Evolutionary conservation across 768 basidiomycete genomes (phyloP).

Genomic region (Gyrodon lividus): DNA sequence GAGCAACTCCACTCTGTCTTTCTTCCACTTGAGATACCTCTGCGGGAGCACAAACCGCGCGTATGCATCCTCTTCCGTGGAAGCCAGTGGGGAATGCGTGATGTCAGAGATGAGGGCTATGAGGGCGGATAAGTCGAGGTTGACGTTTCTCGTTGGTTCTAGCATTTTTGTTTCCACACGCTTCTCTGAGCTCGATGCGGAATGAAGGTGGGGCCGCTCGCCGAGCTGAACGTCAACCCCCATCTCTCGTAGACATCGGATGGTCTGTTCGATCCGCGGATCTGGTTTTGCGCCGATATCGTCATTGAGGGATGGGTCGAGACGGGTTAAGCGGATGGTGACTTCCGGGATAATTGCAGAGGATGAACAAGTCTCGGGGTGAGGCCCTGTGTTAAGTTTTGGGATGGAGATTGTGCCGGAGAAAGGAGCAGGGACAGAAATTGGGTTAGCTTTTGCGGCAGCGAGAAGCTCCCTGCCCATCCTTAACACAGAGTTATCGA

Average conservation of each 20-base stretch:
- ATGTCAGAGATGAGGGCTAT: conserved; percentile 84
- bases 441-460: conserved; percentile 59
- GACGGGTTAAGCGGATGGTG: conserved; percentile 67
- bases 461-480: conserved; percentile 68
- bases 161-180: conserved; percentile 17
- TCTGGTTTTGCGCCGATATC: conserved; percentile 36
- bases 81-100: conserved; percentile 69
- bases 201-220: conserved; percentile 38
- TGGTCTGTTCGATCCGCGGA: conserved; percentile 59
- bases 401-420: conserved; percentile 15
- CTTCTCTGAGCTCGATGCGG: neutral
- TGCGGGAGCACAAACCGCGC: conserved; percentile 61
- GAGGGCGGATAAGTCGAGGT: conserved; percentile 81
- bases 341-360: conserved; percentile 41
- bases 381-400: neutral
- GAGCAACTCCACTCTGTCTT: conserved; percentile 17
- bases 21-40: conserved; percentile 62
- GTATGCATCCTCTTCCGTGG: conserved; percentile 53
- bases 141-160: conserved; percentile 59
- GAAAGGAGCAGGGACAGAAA: conserved; percentile 26
- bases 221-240: conserved; percentile 70
- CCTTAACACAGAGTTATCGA: conserved; percentile 72
- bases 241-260: conserved; percentile 54
- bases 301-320: conserved; percentile 44
- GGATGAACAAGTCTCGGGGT: conserved; percentile 7